Evolutionary conservation across 2,329 filamentous ascomycete genomes (phyloP).

Genomic region (Cordyceps cateniannulata): DNA sequence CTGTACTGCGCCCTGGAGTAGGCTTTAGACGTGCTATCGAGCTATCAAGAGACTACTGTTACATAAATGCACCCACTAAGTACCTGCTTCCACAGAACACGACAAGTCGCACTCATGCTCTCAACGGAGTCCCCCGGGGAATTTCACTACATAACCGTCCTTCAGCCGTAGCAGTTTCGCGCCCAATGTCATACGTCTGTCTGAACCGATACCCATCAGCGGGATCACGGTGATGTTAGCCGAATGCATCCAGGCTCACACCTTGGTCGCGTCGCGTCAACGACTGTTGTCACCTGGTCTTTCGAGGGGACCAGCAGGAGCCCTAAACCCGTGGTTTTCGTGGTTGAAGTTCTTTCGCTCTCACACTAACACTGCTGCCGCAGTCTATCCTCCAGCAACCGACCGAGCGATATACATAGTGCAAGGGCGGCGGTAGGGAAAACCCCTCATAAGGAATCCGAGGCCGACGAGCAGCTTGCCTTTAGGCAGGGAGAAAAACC

Average conservation of each 20-base stretch:
- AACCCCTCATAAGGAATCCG: slow-evolving; percentile 9
- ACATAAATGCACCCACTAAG: neutral
- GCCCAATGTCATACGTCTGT: neutral
- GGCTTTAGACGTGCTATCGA: slow-evolving; percentile 5
- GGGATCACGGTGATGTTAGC: neutral
- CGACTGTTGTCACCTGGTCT: neutral
- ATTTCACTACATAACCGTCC: neutral
- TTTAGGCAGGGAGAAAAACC: slow-evolving; percentile 10
- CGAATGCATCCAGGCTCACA: no score
- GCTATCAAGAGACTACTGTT: slow-evolving; percentile 1
- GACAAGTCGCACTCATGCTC: neutral
- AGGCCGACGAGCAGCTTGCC: slow-evolving; percentile 3
- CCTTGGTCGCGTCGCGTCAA: neutral
- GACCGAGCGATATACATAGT: slow-evolving; percentile 13
- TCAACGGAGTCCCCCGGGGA: neutral
- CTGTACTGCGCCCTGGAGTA: neutral
- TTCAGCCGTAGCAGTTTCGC: neutral
- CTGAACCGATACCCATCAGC: neutral
- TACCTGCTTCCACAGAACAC: slow-evolving; percentile 1
- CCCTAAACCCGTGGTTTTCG: slow-evolving; percentile 7
- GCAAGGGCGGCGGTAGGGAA: slow-evolving; percentile 12
- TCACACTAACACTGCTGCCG: slow-evolving; percentile 8
- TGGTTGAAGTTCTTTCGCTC: slow-evolving; percentile 9
- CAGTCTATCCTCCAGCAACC: slow-evolving; percentile 14
- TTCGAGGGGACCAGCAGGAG: neutral